phyloP scores from a whole-genome alignment of 495 filamentous ascomycete species.

The Aspergillus coremiiformis region DNA sequence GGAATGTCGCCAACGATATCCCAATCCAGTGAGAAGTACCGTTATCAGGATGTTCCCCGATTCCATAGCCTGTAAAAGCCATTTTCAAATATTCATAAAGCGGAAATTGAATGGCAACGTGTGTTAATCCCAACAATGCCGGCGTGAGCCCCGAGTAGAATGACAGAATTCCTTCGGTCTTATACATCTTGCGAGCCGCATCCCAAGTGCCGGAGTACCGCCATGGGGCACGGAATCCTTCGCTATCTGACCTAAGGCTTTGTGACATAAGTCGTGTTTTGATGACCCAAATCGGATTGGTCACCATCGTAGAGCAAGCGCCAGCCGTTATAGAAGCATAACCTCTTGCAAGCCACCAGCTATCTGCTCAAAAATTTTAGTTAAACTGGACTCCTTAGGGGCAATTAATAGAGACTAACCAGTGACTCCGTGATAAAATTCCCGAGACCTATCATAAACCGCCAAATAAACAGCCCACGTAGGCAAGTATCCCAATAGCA shows the following conservation, averaged over 20 bases:
- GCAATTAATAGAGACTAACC: slow-evolving; percentile 40
- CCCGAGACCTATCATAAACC: slow-evolving; percentile 83
- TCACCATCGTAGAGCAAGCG: slow-evolving; percentile 84
- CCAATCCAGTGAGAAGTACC: slow-evolving; percentile 60
- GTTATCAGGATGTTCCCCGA: slow-evolving; percentile 60
- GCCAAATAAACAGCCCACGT: slow-evolving; percentile 98
- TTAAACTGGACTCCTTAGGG: not conserved
- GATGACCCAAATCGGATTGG: slow-evolving; percentile 99
- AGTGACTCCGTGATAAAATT: slow-evolving; percentile 57
- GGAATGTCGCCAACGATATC: slow-evolving; percentile 78
- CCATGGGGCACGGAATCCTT: slow-evolving; percentile 66
- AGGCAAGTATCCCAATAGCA: slow-evolving; percentile 89
- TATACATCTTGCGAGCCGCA: slow-evolving; percentile 92
- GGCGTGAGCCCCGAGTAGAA: slow-evolving; percentile 96
- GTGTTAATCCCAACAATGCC: slow-evolving; percentile 82
- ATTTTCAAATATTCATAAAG: slow-evolving; percentile 90
- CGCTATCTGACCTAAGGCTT: slow-evolving; percentile 40
- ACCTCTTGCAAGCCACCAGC: slow-evolving; percentile 54
- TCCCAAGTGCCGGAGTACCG: slow-evolving; percentile 83
- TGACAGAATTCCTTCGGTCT: slow-evolving; percentile 71
- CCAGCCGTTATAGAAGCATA: slow-evolving; percentile 84
- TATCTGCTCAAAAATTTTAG: slow-evolving; percentile 31
- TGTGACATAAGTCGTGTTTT: slow-evolving; percentile 98
- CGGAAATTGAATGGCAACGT: slow-evolving; percentile 97
- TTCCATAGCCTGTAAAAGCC: slow-evolving; percentile 77